Evolutionary conservation across 129 eudicot genomes (phyloP).

Genomic region (Arctium minus): DNA sequence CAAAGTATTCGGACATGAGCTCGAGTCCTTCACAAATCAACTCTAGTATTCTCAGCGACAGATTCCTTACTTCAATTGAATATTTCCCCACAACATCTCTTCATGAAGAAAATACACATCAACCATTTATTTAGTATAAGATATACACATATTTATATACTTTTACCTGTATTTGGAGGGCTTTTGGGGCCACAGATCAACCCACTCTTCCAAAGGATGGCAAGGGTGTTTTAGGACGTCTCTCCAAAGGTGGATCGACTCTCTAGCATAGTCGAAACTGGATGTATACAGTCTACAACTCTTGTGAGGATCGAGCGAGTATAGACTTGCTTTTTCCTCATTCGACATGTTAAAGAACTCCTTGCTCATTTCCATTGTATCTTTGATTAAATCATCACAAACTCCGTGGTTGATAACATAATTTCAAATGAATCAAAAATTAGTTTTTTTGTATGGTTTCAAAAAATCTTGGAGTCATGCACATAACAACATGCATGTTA

Average conservation of each 20-base stretch:
- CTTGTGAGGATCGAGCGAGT: not conserved
- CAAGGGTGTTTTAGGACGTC: constrained; percentile 21
- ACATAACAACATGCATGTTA: not conserved
- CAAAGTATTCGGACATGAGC: constrained; percentile 37
- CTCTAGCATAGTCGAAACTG: constrained; percentile 15
- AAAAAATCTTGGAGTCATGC: not conserved
- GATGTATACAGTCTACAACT: constrained; percentile 11
- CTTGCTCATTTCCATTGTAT: constrained; percentile 3
- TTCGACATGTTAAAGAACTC: constrained; percentile 23
- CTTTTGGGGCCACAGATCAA: constrained; percentile 18
- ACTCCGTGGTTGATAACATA: constrained; percentile 37
- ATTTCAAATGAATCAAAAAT: not conserved
- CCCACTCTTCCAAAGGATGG: constrained; percentile 11
- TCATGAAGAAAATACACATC: not conserved
- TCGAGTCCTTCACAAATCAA: constrained; percentile 50
- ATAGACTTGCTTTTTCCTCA: constrained; percentile 15
- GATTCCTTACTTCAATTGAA: constrained; percentile 22
- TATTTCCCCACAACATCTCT: constrained; percentile 41
- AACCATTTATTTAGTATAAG: not conserved
- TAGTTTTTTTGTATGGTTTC: not conserved
- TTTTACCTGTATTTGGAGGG: constrained; percentile 18
- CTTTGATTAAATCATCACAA: constrained; percentile 9
- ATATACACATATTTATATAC: not conserved
- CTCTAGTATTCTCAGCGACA: constrained; percentile 42
- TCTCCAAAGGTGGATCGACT: constrained; percentile 27